Evolutionary conservation across 345 rosid genomes (phyloP).

Genomic region (Eucalyptus sp.): DNA sequence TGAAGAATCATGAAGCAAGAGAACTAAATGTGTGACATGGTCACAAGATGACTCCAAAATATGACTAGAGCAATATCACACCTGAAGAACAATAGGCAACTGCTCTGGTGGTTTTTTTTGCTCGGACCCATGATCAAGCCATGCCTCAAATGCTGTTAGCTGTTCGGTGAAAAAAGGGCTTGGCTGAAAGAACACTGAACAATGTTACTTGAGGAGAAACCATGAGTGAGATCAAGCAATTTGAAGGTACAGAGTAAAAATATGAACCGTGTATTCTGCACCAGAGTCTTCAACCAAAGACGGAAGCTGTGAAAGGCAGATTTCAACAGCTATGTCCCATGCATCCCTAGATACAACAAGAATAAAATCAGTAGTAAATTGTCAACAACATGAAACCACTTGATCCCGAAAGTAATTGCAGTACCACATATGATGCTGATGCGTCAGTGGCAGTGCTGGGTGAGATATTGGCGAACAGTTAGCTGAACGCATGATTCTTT

Average conservation of each 20-base stretch:
- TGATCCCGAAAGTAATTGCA: background rate
- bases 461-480: constrained; percentile 95
- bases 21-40: background rate
- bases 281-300: constrained; percentile 71
- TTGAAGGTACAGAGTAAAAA: background rate
- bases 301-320: constrained; percentile 97
- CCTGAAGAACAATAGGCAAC: constrained; percentile 99
- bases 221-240: background rate
- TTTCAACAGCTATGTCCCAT: constrained; percentile 99
- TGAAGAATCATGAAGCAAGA: background rate
- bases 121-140: constrained; percentile 99
- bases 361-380: background rate
- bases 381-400: background rate
- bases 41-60: background rate
- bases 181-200: constrained; percentile 38
- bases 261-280: constrained; percentile 73
- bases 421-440: constrained; percentile 99
- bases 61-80: constrained; percentile 48
- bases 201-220: background rate
- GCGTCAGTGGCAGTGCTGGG: constrained; percentile 95
- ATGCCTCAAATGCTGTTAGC: constrained; percentile 96
- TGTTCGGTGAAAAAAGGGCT: constrained; percentile 97
- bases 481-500: constrained; percentile 98
- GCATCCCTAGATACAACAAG: constrained; percentile 72
- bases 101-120: constrained; percentile 98